Percentiles rank a stretch among this genome's conserved stretches.
Evolutionary conservation across 2,329 filamentous ascomycete genomes (phyloP).

Genomic region (Calonectria pseudoreteaudii): DNA sequence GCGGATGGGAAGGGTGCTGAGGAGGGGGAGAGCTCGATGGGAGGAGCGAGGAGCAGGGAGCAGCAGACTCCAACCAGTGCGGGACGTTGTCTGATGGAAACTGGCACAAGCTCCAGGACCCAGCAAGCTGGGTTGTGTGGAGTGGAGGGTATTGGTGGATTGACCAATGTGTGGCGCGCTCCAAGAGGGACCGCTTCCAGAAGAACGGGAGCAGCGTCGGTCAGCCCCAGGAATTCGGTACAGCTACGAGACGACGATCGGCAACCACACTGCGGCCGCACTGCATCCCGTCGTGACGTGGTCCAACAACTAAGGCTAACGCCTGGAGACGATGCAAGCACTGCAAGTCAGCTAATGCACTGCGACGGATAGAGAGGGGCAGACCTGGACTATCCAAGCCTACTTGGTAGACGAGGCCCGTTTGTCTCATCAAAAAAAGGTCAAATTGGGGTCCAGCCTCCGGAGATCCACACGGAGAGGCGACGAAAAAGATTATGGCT

Average conservation of each 20-base stretch:
- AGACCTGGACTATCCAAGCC: neutral
- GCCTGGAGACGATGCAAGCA: slow-evolving; percentile 24
- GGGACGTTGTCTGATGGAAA: slow-evolving; percentile 26
- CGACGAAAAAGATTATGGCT: slow-evolving; percentile 8
- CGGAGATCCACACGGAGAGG: slow-evolving; percentile 17
- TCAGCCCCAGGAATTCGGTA: slow-evolving; percentile 34
- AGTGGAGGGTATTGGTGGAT: slow-evolving; percentile 30
- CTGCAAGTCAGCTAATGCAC: slow-evolving; percentile 32
- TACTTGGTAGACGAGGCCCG: slow-evolving; percentile 9
- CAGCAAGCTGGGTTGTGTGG: slow-evolving; percentile 38
- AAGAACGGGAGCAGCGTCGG: slow-evolving; percentile 40
- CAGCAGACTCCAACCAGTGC: slow-evolving; percentile 20
- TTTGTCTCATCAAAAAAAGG: slow-evolving; percentile 24
- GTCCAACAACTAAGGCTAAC: slow-evolving; percentile 36
- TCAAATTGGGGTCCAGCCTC: slow-evolving; percentile 9
- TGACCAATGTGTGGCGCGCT: slow-evolving; percentile 32
- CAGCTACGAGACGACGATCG: slow-evolving; percentile 31
- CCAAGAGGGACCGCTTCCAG: slow-evolving; percentile 38
- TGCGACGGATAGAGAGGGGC: slow-evolving; percentile 22
- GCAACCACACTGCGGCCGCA: slow-evolving; percentile 32
- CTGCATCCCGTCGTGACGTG: slow-evolving; percentile 42
- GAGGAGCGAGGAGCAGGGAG: neutral
- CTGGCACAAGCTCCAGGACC: slow-evolving; percentile 26
- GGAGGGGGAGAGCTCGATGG: slow-evolving; percentile 16
- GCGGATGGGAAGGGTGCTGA: slow-evolving; percentile 12